phyloP scores from a whole-genome alignment of 2,329 filamentous ascomycete species.

The Pseudopithomyces chartarum region DNA sequence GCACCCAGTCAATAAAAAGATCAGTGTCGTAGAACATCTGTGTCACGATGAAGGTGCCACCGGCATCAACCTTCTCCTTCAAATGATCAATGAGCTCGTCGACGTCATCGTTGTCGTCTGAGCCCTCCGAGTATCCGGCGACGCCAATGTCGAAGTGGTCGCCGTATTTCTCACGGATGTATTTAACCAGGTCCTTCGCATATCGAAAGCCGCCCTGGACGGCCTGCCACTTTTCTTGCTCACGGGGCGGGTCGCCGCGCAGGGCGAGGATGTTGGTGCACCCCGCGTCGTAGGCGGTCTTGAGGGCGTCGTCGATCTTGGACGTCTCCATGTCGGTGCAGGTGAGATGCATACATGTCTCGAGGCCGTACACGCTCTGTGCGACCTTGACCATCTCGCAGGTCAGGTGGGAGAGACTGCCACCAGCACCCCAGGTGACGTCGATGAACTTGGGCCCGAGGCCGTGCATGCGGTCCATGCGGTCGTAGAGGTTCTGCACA shows the following conservation, averaged over 20 bases:
- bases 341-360: constrained; percentile 98
- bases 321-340: constrained; percentile 97
- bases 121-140: constrained; percentile 94
- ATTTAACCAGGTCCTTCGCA: constrained; percentile 85
- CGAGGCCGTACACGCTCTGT: constrained; percentile 91
- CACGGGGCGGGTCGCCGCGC: constrained; percentile 89
- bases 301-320: constrained; percentile 87
- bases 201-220: constrained; percentile 87
- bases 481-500: constrained; percentile 98
- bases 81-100: constrained; percentile 86
- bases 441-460: constrained; percentile 96
- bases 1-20: constrained; percentile 90
- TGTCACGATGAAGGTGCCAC: constrained; percentile 91
- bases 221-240: constrained; percentile 91
- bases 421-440: constrained; percentile 97
- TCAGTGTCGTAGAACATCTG: constrained; percentile 99
- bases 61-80: constrained; percentile 96
- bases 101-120: constrained; percentile 88
- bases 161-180: constrained; percentile 79
- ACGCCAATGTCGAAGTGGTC: constrained; percentile 97
- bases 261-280: constrained; percentile 97
- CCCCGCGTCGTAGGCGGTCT: constrained; percentile 87
- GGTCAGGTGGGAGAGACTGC: constrained; percentile 86
- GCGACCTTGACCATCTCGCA: constrained; percentile 97
- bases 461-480: constrained; percentile 98